Conservation (phyloP, 2,329 filamentous ascomycete genomes). For the Chaetomiaceae sp. region DNA sequence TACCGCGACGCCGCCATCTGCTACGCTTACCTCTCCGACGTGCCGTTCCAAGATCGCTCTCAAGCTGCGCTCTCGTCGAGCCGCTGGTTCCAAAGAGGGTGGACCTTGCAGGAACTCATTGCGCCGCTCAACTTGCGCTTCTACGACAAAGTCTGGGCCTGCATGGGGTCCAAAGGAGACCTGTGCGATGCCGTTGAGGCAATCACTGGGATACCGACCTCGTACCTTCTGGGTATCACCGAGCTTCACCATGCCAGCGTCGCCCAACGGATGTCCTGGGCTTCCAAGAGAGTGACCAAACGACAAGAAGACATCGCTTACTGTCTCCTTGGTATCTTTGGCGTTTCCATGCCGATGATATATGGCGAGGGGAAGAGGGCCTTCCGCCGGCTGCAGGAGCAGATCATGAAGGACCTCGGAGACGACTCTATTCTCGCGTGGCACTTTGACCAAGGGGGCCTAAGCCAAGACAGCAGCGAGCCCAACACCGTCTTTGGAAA, state of each 20-base stretch:
- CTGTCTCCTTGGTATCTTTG: constrained; percentile 40
- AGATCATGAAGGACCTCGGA: constrained; percentile 29
- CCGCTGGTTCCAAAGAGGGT: constrained; percentile 39
- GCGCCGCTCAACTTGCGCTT: constrained; percentile 35
- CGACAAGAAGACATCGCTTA: constrained; percentile 39
- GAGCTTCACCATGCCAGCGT: constrained; percentile 14
- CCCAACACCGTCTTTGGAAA: background rate
- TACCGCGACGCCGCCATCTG: constrained; percentile 22
- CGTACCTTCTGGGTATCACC: constrained; percentile 15
- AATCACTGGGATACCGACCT: constrained; percentile 24
- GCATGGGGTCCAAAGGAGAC: constrained; percentile 26
- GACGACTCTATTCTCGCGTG: constrained; percentile 27
- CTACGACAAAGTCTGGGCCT: constrained; percentile 29
- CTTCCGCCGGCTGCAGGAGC: constrained; percentile 31
- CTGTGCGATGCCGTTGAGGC: constrained; percentile 15
- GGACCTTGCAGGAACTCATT: constrained; percentile 58
- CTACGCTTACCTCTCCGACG: constrained; percentile 26
- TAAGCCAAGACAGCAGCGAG: too few relatives aligned
- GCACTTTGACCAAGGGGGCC: background rate
- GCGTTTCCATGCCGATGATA: constrained; percentile 41
- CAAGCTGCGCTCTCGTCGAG: background rate
- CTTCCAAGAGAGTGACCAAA: constrained; percentile 31
- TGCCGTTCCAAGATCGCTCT: background rate
- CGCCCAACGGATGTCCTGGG: constrained; percentile 34
- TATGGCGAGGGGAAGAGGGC: constrained; percentile 36